These are phyloP conservation scores for Salix caprea DNA, from an alignment of 345 rosid species.

Conservation along the genomic window DNA sequence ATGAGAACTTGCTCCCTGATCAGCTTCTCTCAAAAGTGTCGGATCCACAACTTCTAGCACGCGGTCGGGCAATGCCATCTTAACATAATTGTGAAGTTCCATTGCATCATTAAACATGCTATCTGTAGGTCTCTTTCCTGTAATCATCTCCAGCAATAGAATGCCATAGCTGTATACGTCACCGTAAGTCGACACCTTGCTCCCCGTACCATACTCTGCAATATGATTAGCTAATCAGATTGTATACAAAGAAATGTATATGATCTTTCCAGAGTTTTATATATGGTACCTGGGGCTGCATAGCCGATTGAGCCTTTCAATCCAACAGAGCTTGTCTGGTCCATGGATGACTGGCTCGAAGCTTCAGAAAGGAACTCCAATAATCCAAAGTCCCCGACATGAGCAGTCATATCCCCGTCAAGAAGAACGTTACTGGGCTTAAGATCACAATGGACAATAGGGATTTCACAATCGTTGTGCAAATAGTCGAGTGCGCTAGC, in stretches of 20 bases:
- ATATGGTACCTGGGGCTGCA: conserved; percentile 9
- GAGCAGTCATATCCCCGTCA: background rate
- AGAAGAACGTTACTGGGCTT: background rate
- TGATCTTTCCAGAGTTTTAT: background rate
- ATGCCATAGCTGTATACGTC: conserved; percentile 37
- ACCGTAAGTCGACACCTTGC: background rate
- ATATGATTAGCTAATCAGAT: background rate
- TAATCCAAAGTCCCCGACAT: conserved; percentile 18
- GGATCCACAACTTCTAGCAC: background rate
- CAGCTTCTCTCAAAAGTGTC: background rate
- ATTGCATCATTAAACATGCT: conserved; percentile 2
- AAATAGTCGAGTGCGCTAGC: too few species aligned
- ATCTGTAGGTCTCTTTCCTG: conserved; percentile 13
- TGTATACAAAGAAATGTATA: background rate
- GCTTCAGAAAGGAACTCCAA: conserved; percentile 1
- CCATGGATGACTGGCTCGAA: background rate
- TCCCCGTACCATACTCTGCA: conserved; percentile 15
- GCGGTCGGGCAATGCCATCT: background rate
- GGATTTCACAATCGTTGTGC: too few species aligned
- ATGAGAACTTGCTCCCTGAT: background rate
- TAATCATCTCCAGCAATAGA: conserved; percentile 30
- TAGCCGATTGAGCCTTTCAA: conserved; percentile 6
- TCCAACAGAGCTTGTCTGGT: conserved; percentile 3
- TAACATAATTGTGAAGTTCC: background rate
- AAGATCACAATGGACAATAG: too few species aligned